Evolutionary conservation across 2,329 filamentous ascomycete species (phyloP).

Genomic region (Aureobasidium musti): DNA sequence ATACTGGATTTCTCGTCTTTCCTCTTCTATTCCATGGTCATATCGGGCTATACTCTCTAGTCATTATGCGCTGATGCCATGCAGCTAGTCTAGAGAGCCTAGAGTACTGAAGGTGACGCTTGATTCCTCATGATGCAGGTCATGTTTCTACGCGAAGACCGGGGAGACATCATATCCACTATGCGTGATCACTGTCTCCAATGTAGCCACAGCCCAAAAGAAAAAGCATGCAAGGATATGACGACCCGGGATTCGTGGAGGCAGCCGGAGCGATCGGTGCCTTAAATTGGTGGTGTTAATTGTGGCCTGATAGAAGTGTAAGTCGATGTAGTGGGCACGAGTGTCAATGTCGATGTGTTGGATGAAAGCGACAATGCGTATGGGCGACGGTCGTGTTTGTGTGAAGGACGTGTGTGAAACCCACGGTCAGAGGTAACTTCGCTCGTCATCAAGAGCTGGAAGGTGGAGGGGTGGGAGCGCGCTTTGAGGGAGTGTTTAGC

Average conservation of each 20-base stretch:
- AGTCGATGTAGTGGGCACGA: too few relatives aligned
- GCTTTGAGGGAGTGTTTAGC: too few relatives aligned
- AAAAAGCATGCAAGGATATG: conserved; percentile 10
- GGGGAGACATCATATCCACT: conserved; percentile 28
- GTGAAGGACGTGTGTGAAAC: too few relatives aligned
- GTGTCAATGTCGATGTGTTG: too few relatives aligned
- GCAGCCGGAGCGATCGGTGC: conserved; percentile 26
- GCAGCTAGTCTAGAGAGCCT: conserved; percentile 22
- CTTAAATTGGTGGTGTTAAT: conserved; percentile 28
- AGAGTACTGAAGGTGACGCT: conserved; percentile 27
- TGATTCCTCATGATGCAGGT: conserved; percentile 28
- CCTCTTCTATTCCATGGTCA: too few relatives aligned
- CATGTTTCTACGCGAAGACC: conserved; percentile 7
- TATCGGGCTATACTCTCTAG: background rate
- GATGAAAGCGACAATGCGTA: too few relatives aligned
- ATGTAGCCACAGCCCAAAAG: conserved; percentile 8
- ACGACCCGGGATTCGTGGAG: conserved; percentile 1
- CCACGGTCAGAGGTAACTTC: too few relatives aligned
- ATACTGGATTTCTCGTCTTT: too few relatives aligned
- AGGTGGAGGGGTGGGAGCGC: too few relatives aligned
- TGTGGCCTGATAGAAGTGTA: conserved; percentile 9
- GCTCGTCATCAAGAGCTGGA: too few relatives aligned
- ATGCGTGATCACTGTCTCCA: conserved; percentile 27
- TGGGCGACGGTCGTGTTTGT: too few relatives aligned
- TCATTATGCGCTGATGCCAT: conserved; percentile 11